Percentiles rank a stretch among this genome's conserved stretches.
Conservation (phyloP, 2,329 filamentous ascomycete species). For the Xylariaceae sp. region DNA sequence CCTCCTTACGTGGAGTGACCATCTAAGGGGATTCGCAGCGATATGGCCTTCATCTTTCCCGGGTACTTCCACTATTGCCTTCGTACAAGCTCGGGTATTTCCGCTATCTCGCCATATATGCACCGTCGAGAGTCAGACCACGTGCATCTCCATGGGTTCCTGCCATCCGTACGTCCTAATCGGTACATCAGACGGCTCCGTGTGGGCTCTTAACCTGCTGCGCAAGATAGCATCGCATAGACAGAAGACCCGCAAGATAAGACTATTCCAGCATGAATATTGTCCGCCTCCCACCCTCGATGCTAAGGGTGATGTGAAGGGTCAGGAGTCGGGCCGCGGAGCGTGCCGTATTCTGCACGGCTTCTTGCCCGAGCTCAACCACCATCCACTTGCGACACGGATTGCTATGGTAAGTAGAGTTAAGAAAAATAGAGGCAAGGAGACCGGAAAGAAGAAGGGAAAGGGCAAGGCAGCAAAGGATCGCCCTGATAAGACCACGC, state of each 20-base stretch:
- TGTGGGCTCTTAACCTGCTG: constrained; percentile 53
- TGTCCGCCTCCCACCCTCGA: constrained; percentile 37
- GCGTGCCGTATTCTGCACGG: constrained; percentile 55
- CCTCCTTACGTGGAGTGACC: constrained; percentile 57
- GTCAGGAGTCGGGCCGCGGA: constrained; percentile 43
- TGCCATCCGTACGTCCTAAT: constrained; percentile 58
- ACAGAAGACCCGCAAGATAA: constrained; percentile 44
- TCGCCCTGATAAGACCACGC: constrained; percentile 27
- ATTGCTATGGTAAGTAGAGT: constrained; percentile 29
- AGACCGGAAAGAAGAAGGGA: constrained; percentile 42
- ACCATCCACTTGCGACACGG: constrained; percentile 45
- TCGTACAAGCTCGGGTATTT: constrained; percentile 56
- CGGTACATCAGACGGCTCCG: constrained; percentile 56
- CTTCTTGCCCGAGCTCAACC: constrained; percentile 53
- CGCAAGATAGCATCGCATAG: constrained; percentile 48
- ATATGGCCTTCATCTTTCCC: constrained; percentile 56
- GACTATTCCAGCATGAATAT: constrained; percentile 59
- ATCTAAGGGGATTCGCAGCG: constrained; percentile 57
- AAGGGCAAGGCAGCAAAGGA: constrained; percentile 26
- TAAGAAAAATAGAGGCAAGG: constrained; percentile 38
- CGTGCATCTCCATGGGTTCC: constrained; percentile 52
- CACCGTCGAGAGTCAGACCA: constrained; percentile 53
- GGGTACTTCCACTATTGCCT: constrained; percentile 55
- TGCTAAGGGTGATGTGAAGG: constrained; percentile 18
- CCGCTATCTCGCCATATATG: constrained; percentile 56